These are phyloP conservation scores for Trichophyton simii DNA, from an alignment of 2,329 filamentous ascomycete species.

Conservation along the genomic window DNA sequence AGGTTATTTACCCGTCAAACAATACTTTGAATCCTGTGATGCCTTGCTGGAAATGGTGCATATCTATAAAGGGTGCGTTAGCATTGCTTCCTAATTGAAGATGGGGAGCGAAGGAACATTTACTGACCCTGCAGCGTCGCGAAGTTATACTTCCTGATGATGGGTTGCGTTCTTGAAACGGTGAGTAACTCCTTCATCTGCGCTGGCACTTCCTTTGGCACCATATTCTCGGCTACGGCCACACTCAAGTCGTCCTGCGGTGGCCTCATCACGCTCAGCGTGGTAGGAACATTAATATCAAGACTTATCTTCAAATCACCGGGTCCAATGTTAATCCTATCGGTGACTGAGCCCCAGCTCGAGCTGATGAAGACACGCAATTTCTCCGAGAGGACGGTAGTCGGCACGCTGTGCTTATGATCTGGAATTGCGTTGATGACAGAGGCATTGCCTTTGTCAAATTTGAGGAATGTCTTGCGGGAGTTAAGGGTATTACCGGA, in stretches of 20 bases:
- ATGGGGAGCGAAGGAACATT: background rate
- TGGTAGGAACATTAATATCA: conserved; percentile 48
- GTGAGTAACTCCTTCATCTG: conserved; percentile 54
- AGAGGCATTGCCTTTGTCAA: conserved; percentile 26
- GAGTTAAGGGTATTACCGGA: conserved; percentile 14
- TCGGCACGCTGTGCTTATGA: conserved; percentile 33
- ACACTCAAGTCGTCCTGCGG: conserved; percentile 67
- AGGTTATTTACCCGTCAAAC: conserved; percentile 46
- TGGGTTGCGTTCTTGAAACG: conserved; percentile 44
- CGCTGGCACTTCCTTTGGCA: conserved; percentile 48
- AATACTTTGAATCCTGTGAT: conserved; percentile 69
- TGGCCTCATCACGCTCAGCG: conserved; percentile 56
- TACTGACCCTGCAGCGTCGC: conserved; percentile 37
- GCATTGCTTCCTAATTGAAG: background rate
- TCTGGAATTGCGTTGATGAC: conserved; percentile 58
- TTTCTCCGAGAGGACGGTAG: conserved; percentile 62
- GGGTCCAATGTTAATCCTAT: conserved; percentile 66
- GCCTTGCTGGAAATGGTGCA: conserved; percentile 67
- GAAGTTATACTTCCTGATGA: conserved; percentile 61
- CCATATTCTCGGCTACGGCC: conserved; percentile 56
- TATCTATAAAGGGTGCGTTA: conserved; percentile 34
- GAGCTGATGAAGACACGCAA: conserved; percentile 65
- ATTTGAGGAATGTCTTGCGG: conserved; percentile 24
- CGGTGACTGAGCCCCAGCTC: conserved; percentile 63
- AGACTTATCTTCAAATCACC: conserved; percentile 59